phyloP scores from a whole-genome alignment of 2,329 filamentous ascomycete genomes.

The Reticulascus tulasneorum region DNA sequence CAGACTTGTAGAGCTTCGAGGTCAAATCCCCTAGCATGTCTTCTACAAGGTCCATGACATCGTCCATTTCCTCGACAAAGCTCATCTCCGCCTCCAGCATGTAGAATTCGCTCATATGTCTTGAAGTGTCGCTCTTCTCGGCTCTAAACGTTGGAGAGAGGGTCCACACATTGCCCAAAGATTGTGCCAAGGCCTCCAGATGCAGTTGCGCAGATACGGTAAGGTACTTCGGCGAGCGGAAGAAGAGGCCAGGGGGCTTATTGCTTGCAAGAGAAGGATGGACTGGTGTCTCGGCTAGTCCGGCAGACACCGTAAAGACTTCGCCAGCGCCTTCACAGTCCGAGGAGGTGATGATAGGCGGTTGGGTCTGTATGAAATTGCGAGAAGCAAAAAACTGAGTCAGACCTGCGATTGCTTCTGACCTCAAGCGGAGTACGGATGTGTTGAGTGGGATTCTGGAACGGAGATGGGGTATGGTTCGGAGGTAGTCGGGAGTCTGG shows the following conservation, averaged over 20 bases:
- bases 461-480: conserved; percentile 83
- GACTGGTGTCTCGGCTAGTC: conserved; percentile 19
- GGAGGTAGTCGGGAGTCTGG: conserved; percentile 82
- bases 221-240: conserved; percentile 83
- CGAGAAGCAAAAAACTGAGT: conserved; percentile 70
- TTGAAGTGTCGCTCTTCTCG: conserved; percentile 86
- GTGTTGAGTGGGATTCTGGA: conserved; percentile 77
- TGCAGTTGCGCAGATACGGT: conserved; percentile 95
- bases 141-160: conserved; percentile 91
- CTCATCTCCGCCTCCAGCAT: conserved; percentile 93
- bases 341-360: conserved; percentile 91
- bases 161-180: conserved; percentile 88
- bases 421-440: conserved; percentile 76
- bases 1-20: conserved; percentile 34
- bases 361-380: conserved; percentile 78
- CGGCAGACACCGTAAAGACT: conserved; percentile 70
- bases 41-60: conserved; percentile 78
- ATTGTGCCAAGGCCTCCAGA: conserved; percentile 84
- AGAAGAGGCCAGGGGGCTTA: conserved; percentile 58
- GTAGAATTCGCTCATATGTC: conserved; percentile 96
- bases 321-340: conserved; percentile 97
- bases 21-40: conserved; percentile 61
- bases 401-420: conserved; percentile 69
- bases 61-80: conserved; percentile 66
- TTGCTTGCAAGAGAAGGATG: conserved; percentile 26